Base-by-base conservation (phyloP, 2,329 filamentous ascomycete species). In the Calonectria leucothoes region DNA sequence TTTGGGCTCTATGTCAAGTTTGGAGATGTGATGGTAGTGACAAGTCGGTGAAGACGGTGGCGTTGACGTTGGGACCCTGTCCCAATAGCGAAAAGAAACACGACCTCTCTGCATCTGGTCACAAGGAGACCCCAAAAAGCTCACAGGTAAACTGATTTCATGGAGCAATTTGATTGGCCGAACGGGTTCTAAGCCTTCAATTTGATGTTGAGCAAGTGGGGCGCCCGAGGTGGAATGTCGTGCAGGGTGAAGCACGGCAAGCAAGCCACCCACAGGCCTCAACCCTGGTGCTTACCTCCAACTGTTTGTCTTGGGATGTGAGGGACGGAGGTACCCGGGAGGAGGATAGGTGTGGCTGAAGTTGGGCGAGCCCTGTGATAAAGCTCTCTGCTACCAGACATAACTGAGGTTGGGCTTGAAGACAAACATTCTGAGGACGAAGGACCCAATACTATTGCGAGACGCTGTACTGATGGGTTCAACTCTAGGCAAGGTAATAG, bases 391-490 rank as follows among this genome's bases (percentile, higher is more conserved):
- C 17, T 17, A 1, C 8, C 17, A 15, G 14, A 42, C 4, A 27
- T 48, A 11, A 59, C 17, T 2, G 10, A 20, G n/a, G 17, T 49
- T 52, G 42, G 64, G 52, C n/a, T 33, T 52, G 25, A 45, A 23
- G 51, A 45, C 52, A 57, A 71, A 71, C 67, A 73, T 76, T 66
- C 52, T 63, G 63, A 59, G 49, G 37, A 63, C 23, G 35, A 74
- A 74, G 23, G 65, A 65, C 42, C 75, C 70, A 55, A 73, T 72
- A 45, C 61, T 71, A 39, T 66, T 45, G 49, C 33, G 72, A 76
- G 77, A 74, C 65, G 70, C 52, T 77, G 78, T 79, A 79, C 75
- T 75, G 78, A 75, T 75, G 77, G 75, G 73, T 59, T 74, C 76
- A 76, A 79, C 52, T 57, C 29, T 33, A 57, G 35, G 29, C 23